Conservation (phyloP, 345 rosid genomes). For the Chamaenerion angustifolium region DNA sequence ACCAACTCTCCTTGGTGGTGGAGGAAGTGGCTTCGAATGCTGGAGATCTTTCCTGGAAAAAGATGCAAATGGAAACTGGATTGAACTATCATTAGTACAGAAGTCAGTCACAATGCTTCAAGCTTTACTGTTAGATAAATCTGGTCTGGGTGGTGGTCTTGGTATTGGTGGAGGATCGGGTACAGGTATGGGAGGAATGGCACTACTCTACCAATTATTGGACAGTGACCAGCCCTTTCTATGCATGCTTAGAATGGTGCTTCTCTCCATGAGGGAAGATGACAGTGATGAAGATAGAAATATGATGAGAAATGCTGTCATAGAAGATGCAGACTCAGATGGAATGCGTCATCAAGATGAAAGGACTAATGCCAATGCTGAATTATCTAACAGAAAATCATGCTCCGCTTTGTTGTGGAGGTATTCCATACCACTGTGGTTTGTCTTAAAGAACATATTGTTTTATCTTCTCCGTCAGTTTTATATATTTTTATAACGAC, state of each 20-base stretch:
- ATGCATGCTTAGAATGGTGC: conserved; percentile 99
- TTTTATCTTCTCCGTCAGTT: too few relatives aligned
- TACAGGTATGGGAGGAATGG: conserved; percentile 99
- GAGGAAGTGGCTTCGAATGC: conserved; percentile 85
- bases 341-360: conserved; percentile 31
- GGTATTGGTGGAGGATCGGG: conserved; percentile 99
- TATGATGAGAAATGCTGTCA: conserved; percentile 47
- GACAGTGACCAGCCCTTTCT: conserved; percentile 99
- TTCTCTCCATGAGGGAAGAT: conserved; percentile 94
- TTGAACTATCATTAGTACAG: conserved; percentile 85
- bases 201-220: conserved; percentile 82
- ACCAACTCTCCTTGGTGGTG: conserved; percentile 56
- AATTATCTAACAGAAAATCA: conserved; percentile 46
- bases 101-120: conserved; percentile 96
- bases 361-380: conserved; percentile 40
- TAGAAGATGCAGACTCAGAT: conserved; percentile 37
- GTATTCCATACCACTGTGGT: conserved; percentile 19
- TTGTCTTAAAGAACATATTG: too few relatives aligned
- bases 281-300: conserved; percentile 65
- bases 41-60: conserved; percentile 84
- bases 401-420: conserved; percentile 93
- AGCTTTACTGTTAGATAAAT: conserved; percentile 85
- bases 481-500: too few relatives aligned
- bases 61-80: conserved; percentile 90
- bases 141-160: conserved; percentile 99